Evolutionary conservation across 441 rosid genomes (phyloP), one percentile per base, ranked within the genome.

Genomic region (Euphorbia schlechtendalii): DNA sequence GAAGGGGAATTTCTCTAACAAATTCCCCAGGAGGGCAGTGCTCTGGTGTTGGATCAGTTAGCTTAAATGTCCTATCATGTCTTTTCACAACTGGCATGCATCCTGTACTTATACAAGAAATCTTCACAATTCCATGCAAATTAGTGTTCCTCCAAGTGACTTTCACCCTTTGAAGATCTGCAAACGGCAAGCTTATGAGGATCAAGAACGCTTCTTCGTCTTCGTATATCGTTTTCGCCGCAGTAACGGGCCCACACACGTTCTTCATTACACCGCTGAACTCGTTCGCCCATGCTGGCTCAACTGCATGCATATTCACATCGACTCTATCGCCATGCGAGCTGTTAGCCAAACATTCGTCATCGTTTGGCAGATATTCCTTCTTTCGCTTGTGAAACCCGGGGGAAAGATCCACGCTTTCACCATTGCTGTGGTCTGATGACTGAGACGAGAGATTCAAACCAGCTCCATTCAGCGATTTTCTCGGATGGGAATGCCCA

Each of bases 11-110:
- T 65, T 84, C 93, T 27, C 97, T 76, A 24, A 88, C 71, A 58
- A 90, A 90, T 61, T 88, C 96, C 70, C 97, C 97, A 0, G 88
- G 96, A 68, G 96, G 91, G 88, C 96, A 90, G 73, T 90, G 92
- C 86, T 90, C 97, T n/a, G 97, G 89, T 56, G 89, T 74, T 65
- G 92, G 91, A 83, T 90, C 97, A 34, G 96, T 83, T 81, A 88
- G 86, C 86, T 89, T 89, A 73, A 87, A 89, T 63, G 91, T 85
- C 81, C 96, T 81, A 74, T 85, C 89, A 64, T 78, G 86, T 70
- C 94, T 77, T 80, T 81, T 83, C 67, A 89, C 80, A 69, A 84
- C 80, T 56, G 94, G 93, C 82, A 80, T 78, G 69, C 91, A 65
- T 12, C 86, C 82, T 60, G 86, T 89, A 68, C 96, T 89, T 67